A percentile compares a stretch with the other conserved stretches of the same genome.
phyloP scores from a whole-genome alignment of 2,329 filamentous ascomycete genomes.

The Phoma sp. region DNA sequence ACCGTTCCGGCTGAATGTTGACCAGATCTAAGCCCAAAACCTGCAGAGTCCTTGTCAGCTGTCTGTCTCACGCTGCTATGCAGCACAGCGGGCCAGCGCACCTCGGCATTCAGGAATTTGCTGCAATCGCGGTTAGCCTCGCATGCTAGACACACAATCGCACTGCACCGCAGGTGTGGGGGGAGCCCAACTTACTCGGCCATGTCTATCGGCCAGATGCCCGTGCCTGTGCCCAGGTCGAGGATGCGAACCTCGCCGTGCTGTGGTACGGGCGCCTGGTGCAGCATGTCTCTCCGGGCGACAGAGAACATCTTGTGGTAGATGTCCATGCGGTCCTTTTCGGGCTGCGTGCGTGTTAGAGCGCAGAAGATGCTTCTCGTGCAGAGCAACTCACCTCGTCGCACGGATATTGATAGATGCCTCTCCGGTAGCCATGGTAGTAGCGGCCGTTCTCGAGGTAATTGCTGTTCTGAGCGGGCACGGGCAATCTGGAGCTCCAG shows the following conservation, averaged over 20 bases:
- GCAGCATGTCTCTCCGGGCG: slow-evolving; percentile 61
- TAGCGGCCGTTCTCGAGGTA: slow-evolving; percentile 69
- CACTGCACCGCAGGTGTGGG: slow-evolving; percentile 5
- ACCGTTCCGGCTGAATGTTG: slow-evolving; percentile 65
- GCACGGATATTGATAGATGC: slow-evolving; percentile 77
- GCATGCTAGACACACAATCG: slow-evolving; percentile 8
- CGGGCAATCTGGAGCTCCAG: slow-evolving; percentile 40
- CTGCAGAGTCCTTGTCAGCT: slow-evolving; percentile 41
- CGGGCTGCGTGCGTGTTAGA: slow-evolving; percentile 56
- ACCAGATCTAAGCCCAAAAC: slow-evolving; percentile 67
- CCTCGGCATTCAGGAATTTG: slow-evolving; percentile 63
- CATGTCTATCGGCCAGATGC: slow-evolving; percentile 90
- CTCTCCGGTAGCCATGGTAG: slow-evolving; percentile 71
- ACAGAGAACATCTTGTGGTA: slow-evolving; percentile 78
- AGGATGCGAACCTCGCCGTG: slow-evolving; percentile 58
- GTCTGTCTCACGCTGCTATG: slow-evolving; percentile 21
- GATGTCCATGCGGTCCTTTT: slow-evolving; percentile 80
- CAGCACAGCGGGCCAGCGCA: slow-evolving; percentile 29
- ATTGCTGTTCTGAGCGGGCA: slow-evolving; percentile 52
- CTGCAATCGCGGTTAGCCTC: slow-evolving; percentile 47
- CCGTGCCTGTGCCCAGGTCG: slow-evolving; percentile 82
- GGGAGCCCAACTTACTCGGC: slow-evolving; percentile 65
- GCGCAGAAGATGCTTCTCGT: too few species aligned
- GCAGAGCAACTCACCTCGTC: slow-evolving; percentile 65
- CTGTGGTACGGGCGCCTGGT: slow-evolving; percentile 52